Evolutionary conservation across 2,329 filamentous ascomycete genomes (phyloP).

Genomic region (Aspergillus aculeatinus): DNA sequence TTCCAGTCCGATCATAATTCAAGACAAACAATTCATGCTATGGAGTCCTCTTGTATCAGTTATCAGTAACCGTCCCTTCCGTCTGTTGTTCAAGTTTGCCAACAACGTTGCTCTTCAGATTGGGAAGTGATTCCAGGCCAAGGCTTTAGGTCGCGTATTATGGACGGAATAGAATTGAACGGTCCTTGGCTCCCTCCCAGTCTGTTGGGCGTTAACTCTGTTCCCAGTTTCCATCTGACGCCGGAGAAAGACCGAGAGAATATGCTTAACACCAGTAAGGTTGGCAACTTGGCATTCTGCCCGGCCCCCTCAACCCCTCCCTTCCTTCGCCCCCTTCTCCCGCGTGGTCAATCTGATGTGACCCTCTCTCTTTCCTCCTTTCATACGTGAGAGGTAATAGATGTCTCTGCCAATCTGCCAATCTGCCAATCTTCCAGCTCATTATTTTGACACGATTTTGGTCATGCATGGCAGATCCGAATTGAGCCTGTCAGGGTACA

Average conservation of each 20-base stretch:
- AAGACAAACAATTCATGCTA: not conserved
- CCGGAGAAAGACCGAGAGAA: constrained; percentile 29
- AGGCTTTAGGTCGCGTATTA: not conserved
- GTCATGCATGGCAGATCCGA: not conserved
- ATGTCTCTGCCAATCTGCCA: not conserved
- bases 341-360: not conserved
- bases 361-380: not conserved
- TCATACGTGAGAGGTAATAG: too few species aligned
- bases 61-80: not conserved
- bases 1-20: not conserved
- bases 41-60: too few species aligned
- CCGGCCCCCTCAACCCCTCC: constrained; percentile 12
- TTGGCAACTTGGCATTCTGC: constrained; percentile 31
- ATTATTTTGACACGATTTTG: not conserved
- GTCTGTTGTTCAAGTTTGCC: not conserved
- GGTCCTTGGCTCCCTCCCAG: too few species aligned
- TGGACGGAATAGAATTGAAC: not conserved
- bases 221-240: constrained; percentile 16
- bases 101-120: too few species aligned
- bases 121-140: not conserved
- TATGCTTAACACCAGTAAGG: constrained; percentile 43
- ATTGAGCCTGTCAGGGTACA: not conserved
- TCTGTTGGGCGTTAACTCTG: not conserved
- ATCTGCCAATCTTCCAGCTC: not conserved
- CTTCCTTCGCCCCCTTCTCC: not conserved